phyloP scores from a whole-genome alignment of 768 basidiomycete genomes.

The Psilocybe cyanescens region DNA sequence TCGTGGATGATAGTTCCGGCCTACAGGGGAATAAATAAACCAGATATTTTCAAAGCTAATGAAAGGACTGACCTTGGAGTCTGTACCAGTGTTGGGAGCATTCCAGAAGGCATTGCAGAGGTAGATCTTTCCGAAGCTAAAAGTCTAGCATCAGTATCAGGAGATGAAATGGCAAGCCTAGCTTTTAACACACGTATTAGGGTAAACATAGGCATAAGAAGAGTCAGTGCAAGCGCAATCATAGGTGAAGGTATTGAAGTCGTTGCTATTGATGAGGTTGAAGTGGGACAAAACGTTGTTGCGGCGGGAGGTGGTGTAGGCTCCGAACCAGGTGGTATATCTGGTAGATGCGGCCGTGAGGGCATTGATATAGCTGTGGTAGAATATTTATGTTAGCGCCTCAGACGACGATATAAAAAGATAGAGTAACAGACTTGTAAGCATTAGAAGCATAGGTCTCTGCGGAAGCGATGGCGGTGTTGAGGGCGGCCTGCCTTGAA shows the following conservation, averaged over 20 bases:
- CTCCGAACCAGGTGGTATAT: slow-evolving; percentile 56
- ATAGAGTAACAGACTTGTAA: slow-evolving; percentile 29
- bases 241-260: slow-evolving; percentile 34
- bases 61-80: slow-evolving; percentile 35
- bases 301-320: slow-evolving; percentile 40
- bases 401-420: neutral
- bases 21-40: too few species aligned
- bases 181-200: slow-evolving; percentile 26
- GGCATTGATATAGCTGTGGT: slow-evolving; percentile 11
- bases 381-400: neutral
- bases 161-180: neutral
- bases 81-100: slow-evolving; percentile 48
- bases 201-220: slow-evolving; percentile 42
- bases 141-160: neutral
- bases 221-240: slow-evolving; percentile 42
- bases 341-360: slow-evolving; percentile 40
- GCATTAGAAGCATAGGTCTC: slow-evolving; percentile 42
- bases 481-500: slow-evolving; percentile 31
- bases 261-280: slow-evolving; percentile 35
- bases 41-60: too few species aligned
- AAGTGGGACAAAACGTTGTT: slow-evolving; percentile 42
- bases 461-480: slow-evolving; percentile 41
- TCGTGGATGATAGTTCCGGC: slow-evolving; percentile 45
- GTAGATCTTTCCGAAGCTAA: slow-evolving; percentile 33
- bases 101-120: slow-evolving; percentile 55